These are phyloP conservation scores for Arctium minus DNA, from an alignment of 129 eudicot genomes.

Conservation along the genomic window DNA sequence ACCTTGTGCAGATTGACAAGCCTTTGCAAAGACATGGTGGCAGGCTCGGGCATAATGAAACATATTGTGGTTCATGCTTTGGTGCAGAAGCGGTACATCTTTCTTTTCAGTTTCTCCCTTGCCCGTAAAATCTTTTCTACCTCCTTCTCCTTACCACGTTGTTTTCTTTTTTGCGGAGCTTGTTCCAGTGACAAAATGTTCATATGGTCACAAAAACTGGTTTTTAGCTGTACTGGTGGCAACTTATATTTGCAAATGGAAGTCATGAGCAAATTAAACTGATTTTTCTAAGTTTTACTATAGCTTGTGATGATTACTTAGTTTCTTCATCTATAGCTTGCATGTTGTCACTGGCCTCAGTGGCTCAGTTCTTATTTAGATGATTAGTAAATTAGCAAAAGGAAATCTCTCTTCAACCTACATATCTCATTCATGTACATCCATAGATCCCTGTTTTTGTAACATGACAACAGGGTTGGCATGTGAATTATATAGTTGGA, in stretches of 20 bases:
- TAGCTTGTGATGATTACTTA: not conserved
- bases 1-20: constrained; percentile 60
- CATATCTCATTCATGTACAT: not conserved
- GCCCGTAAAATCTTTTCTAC: not conserved
- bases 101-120: not conserved
- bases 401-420: not conserved
- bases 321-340: not conserved
- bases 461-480: too few species aligned
- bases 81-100: constrained; percentile 87
- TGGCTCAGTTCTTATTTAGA: not conserved
- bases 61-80: constrained; percentile 95
- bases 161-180: not conserved
- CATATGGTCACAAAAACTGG: not conserved
- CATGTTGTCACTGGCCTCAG: not conserved
- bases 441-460: too few species aligned
- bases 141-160: not conserved
- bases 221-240: not conserved
- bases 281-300: not conserved
- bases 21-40: constrained; percentile 99
- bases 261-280: not conserved
- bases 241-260: not conserved
- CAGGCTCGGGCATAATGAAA: constrained; percentile 89
- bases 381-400: not conserved
- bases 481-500: too few species aligned
- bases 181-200: not conserved